Conservation (phyloP, 768 basidiomycete species). For the Hirschioporus abietinus region DNA sequence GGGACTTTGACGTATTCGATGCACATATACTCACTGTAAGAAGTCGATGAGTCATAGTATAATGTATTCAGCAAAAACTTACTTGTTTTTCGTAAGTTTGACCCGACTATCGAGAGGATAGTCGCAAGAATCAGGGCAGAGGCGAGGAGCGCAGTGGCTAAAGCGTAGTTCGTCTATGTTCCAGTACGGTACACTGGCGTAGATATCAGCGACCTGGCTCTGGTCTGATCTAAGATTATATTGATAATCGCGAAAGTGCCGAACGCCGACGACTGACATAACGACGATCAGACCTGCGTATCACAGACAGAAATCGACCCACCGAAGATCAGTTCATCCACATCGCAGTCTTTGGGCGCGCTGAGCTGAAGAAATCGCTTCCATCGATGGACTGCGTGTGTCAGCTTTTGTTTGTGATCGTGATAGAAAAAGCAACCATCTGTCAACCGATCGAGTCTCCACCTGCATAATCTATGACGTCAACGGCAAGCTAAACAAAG, state of each 20-base stretch:
- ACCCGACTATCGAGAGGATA: background rate
- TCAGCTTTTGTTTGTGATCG: background rate
- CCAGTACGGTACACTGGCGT: background rate
- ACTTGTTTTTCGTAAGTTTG: background rate
- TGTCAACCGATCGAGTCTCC: background rate
- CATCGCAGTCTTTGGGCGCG: background rate
- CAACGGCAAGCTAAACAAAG: background rate
- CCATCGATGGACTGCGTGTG: background rate
- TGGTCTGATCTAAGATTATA: background rate
- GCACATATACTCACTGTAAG: background rate
- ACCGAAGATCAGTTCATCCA: background rate
- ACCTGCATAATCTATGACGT: background rate
- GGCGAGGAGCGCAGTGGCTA: background rate
- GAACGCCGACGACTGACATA: background rate
- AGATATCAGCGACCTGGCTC: background rate
- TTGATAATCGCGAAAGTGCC: background rate
- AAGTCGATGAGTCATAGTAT: background rate
- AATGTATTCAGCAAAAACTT: background rate
- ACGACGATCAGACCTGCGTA: background rate
- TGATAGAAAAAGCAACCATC: background rate
- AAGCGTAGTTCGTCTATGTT: background rate
- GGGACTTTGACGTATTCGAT: background rate
- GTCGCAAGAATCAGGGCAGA: background rate
- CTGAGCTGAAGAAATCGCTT: background rate
- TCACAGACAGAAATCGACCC: background rate